Percentiles rank a stretch among this genome's conserved stretches.
Evolutionary conservation across 768 basidiomycete genomes (phyloP).

Genomic region (Hydnomerulius pinastri): DNA sequence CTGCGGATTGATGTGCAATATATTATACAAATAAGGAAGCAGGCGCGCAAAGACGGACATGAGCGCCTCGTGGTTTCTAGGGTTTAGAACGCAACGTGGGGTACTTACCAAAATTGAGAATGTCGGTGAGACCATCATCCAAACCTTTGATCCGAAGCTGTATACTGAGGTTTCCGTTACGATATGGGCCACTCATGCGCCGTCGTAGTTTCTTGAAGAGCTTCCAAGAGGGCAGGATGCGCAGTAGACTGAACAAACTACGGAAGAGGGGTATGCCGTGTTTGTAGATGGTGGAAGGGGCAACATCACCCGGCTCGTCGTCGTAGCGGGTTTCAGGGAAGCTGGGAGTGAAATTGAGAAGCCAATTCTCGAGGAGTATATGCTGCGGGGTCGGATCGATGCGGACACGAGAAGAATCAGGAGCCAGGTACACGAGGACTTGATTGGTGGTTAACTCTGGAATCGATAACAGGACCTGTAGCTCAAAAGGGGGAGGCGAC

Average conservation of each 20-base stretch:
- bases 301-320: conserved; percentile 46
- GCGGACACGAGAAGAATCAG: conserved; percentile 59
- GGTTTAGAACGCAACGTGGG: conserved; percentile 25
- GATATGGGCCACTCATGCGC: conserved; percentile 36
- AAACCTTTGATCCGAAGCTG: conserved; percentile 45
- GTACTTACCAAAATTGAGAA: conserved; percentile 41
- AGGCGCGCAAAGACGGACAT: conserved; percentile 27
- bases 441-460: conserved; percentile 72
- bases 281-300: conserved; percentile 80
- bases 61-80: conserved; percentile 31
- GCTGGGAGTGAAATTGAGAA: conserved; percentile 46
- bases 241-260: conserved; percentile 66
- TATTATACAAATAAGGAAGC: conserved; percentile 11
- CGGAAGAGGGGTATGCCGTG: conserved; percentile 82
- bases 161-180: conserved; percentile 49
- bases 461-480: conserved; percentile 70
- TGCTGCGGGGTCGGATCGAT: conserved; percentile 69
- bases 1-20: conserved; percentile 24
- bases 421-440: conserved; percentile 66
- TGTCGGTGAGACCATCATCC: conserved; percentile 30
- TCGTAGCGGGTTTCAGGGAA: conserved; percentile 16
- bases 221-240: conserved; percentile 78
- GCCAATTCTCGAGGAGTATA: conserved; percentile 76
- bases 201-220: conserved; percentile 60
- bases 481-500: conserved; percentile 50